Evolutionary conservation across 345 rosid genomes (phyloP).

Genomic region (Salix suchowensis): DNA sequence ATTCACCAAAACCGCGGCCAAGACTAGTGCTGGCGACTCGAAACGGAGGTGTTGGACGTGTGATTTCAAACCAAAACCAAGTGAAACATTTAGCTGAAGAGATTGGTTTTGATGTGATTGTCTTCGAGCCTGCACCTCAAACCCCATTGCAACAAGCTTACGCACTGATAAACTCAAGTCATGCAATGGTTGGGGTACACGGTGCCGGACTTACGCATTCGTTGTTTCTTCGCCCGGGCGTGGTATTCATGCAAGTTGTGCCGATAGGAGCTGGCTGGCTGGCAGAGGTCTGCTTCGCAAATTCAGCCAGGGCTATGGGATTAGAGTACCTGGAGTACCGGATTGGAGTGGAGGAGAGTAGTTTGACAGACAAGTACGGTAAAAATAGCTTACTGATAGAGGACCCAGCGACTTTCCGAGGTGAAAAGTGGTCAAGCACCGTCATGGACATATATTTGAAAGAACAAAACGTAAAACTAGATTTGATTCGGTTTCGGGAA

Average conservation of each 20-base stretch:
- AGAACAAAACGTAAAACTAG: conserved; percentile 51
- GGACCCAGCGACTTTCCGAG: conserved; percentile 36
- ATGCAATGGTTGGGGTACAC: conserved; percentile 54
- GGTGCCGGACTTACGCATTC: conserved; percentile 58
- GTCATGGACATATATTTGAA: conserved; percentile 54
- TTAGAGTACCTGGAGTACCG: conserved; percentile 42
- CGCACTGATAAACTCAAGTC: conserved; percentile 42
- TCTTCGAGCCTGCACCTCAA: conserved; percentile 24
- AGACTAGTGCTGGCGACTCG: conserved; percentile 34
- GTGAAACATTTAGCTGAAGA: conserved; percentile 21
- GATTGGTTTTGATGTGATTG: conserved; percentile 46
- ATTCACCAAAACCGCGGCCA: not conserved
- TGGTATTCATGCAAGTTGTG: conserved; percentile 49
- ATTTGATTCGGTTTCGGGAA: conserved; percentile 39
- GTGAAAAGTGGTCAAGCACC: conserved; percentile 31
- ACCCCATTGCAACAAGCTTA: conserved; percentile 33
- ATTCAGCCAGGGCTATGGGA: conserved; percentile 39
- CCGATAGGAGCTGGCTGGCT: conserved; percentile 48
- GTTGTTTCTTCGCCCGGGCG: conserved; percentile 45
- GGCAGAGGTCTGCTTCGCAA: conserved; percentile 35
- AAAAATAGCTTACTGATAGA: conserved; percentile 34
- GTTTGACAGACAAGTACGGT: conserved; percentile 43
- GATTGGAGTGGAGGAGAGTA: conserved; percentile 41
- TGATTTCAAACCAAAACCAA: conserved; percentile 32
- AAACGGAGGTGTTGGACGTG: conserved; percentile 22